phyloP scores from a whole-genome alignment of 306 rosid species.

The Coriaria nepalensis region DNA sequence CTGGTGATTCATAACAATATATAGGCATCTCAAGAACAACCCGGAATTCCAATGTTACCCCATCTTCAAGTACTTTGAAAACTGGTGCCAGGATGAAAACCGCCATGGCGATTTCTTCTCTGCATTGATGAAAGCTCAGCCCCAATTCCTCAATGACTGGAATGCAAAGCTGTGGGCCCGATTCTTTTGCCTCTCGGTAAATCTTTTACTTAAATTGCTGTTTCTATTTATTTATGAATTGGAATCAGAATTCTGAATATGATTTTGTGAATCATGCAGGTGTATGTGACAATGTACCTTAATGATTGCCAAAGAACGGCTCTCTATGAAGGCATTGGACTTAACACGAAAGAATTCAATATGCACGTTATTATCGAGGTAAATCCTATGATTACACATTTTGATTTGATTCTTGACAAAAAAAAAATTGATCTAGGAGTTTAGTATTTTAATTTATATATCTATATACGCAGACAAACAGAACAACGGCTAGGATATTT shows the following conservation, averaged over 20 bases:
- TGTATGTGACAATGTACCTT: constrained; percentile 93
- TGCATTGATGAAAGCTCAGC: constrained; percentile 97
- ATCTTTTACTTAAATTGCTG: background rate
- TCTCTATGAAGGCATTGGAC: constrained; percentile 95
- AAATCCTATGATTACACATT: constrained; percentile 5
- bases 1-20: constrained; percentile 96
- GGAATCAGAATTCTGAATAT: background rate
- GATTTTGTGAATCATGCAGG: constrained; percentile 34
- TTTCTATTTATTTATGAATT: background rate
- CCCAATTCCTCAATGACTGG: constrained; percentile 97
- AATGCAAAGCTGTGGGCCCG: constrained; percentile 96
- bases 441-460: constrained; percentile 2
- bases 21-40: constrained; percentile 86
- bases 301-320: constrained; percentile 95
- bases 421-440: background rate
- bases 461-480: constrained; percentile 61
- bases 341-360: constrained; percentile 83
- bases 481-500: constrained; percentile 90
- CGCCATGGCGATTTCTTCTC: constrained; percentile 98
- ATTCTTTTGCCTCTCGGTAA: constrained; percentile 92
- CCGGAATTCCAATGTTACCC: constrained; percentile 93
- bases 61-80: constrained; percentile 93
- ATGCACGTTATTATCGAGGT: constrained; percentile 99
- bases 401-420: background rate
- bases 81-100: constrained; percentile 99